phyloP scores from a whole-genome alignment of 75 land plant species.

The Cupressus sempervirens region DNA sequence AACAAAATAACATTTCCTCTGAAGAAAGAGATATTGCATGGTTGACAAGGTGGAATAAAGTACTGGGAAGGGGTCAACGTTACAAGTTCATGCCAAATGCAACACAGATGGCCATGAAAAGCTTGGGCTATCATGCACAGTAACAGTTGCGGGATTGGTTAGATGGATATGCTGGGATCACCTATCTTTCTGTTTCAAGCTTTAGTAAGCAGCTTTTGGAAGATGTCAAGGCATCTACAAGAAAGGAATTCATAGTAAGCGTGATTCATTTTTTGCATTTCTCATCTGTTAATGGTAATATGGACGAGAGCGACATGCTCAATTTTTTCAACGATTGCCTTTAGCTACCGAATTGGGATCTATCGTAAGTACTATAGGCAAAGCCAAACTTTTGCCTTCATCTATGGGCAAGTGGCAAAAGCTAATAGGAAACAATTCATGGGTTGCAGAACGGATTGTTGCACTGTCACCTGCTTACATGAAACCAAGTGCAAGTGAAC shows the following conservation, averaged over 20 bases:
- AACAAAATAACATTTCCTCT: slow-evolving; percentile 3
- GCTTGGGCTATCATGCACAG: background rate
- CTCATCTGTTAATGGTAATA: background rate
- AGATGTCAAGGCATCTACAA: background rate
- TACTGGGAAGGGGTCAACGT: too few relatives aligned
- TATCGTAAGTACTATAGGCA: too few relatives aligned
- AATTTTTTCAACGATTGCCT: slow-evolving; percentile 22
- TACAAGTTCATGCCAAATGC: too few relatives aligned
- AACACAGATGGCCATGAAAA: too few relatives aligned
- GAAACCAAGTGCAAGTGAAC: too few relatives aligned
- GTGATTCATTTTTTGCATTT: too few relatives aligned
- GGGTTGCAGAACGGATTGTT: too few relatives aligned
- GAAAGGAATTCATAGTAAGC: background rate
- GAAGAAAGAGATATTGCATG: slow-evolving; percentile 18
- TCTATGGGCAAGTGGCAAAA: too few relatives aligned
- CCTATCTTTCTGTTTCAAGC: slow-evolving; percentile 6
- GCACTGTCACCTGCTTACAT: too few relatives aligned
- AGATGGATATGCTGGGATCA: background rate
- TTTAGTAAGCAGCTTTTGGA: background rate
- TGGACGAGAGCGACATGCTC: background rate
- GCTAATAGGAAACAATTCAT: too few relatives aligned
- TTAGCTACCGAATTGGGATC: slow-evolving; percentile 4
- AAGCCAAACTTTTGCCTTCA: too few relatives aligned
- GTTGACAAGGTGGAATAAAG: background rate
- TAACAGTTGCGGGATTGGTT: slow-evolving; percentile 22